Conservation (phyloP, 2,329 filamentous ascomycete genomes). For the Colletotrichum limetticola region DNA sequence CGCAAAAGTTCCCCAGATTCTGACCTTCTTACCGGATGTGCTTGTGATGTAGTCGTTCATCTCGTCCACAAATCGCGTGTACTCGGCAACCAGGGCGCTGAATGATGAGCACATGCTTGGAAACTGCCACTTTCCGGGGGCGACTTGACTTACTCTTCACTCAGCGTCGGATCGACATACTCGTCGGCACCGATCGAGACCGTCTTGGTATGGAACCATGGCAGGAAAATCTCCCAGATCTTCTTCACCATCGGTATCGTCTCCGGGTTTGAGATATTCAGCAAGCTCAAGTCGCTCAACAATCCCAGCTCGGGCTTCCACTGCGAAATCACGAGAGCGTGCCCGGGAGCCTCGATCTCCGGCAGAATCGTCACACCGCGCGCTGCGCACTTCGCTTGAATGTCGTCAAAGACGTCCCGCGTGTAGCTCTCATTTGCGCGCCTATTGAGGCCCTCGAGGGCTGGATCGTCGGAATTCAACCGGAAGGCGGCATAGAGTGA, state of each 20-base stretch:
- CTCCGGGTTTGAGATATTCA: slow-evolving; percentile 57
- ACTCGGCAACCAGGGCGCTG: slow-evolving; percentile 55
- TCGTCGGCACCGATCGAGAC: slow-evolving; percentile 68
- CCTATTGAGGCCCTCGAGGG: slow-evolving; percentile 60
- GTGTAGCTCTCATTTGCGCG: slow-evolving; percentile 66
- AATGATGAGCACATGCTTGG: not conserved
- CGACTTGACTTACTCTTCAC: slow-evolving; percentile 40
- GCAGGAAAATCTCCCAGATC: slow-evolving; percentile 63
- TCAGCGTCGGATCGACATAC: slow-evolving; percentile 51
- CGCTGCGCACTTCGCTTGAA: slow-evolving; percentile 62
- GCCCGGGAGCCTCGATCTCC: slow-evolving; percentile 69
- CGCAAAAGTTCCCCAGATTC: slow-evolving; percentile 61
- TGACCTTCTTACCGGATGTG: slow-evolving; percentile 37
- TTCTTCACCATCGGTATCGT: slow-evolving; percentile 61
- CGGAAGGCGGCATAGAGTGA: slow-evolving; percentile 66
- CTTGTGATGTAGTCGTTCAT: slow-evolving; percentile 58
- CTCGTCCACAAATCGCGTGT: slow-evolving; percentile 59
- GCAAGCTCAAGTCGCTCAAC: slow-evolving; percentile 55
- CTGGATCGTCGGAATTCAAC: slow-evolving; percentile 58
- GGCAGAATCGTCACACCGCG: slow-evolving; percentile 68
- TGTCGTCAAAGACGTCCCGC: slow-evolving; percentile 58
- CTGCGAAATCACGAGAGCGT: slow-evolving; percentile 65
- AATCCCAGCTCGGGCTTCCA: slow-evolving; percentile 68
- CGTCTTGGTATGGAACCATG: slow-evolving; percentile 65
- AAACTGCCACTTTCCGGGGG: no score